A percentile compares a stretch with the other conserved stretches of the same genome.
These are phyloP conservation scores for Racocetra persica DNA, from an alignment of 371 early-diverging fungal genomes.

Conservation along the genomic window DNA sequence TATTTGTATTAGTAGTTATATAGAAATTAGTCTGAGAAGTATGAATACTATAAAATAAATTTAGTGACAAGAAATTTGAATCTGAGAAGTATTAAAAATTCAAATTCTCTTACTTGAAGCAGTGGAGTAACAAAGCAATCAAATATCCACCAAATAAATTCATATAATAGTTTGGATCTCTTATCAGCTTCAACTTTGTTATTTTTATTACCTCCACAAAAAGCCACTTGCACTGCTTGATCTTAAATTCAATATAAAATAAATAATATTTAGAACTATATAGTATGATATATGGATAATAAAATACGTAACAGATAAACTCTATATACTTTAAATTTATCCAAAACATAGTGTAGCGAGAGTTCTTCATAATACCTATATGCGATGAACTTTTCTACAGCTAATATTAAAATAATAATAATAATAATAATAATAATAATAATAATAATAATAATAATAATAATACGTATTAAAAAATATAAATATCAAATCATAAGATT, in stretches of 20 bases:
- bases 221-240: conserved; percentile 54
- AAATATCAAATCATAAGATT: too few species aligned
- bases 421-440: too few species aligned
- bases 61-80: neutral
- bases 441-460: too few species aligned
- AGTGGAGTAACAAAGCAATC: neutral
- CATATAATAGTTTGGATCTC: conserved; percentile 51
- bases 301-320: too few species aligned
- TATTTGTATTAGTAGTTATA: conserved; percentile 71
- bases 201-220: conserved; percentile 46
- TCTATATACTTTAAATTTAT: conserved; percentile 67
- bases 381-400: conserved; percentile 56
- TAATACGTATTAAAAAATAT: neutral
- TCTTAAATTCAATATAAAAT: conserved; percentile 38
- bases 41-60: neutral
- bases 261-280: conserved; percentile 10
- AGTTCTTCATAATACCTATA: conserved; percentile 67
- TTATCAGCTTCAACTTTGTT: conserved; percentile 10
- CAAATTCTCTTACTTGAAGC: neutral
- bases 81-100: neutral
- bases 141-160: conserved; percentile 17
- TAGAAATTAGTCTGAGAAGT: conserved; percentile 68
- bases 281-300: conserved; percentile 12
- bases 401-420: too few species aligned
- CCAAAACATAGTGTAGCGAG: conserved; percentile 63